Base-by-base conservation (phyloP, 768 basidiomycete genomes). In the Mycena vulgaris region DNA sequence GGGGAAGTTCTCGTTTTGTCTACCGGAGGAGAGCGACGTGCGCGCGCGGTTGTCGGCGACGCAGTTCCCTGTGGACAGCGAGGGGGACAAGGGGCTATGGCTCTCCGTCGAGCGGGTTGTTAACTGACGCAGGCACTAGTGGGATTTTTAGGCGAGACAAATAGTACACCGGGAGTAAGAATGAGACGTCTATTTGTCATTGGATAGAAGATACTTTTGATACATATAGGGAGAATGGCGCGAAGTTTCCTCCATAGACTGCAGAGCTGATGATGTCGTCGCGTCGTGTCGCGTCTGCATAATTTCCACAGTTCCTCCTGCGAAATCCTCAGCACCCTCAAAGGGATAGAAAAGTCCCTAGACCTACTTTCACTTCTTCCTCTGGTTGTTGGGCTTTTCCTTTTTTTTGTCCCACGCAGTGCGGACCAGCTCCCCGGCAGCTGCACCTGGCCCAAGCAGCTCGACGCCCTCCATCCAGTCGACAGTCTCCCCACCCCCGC, bases 401-500 rank as follows among this genome's bases (percentile, higher is more conserved):
- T 69, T 69, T 48, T 69, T 73, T 31, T 49, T 53, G 2, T 67
- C 65, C 39, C 56, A 55, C 4, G 59, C 60, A 16, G 52, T 53
- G 48, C 56, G 61, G 27, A 73, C 55, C 14, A 73, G 58, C 42
- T 70, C 64, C 8, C 72, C 72, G 5, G 66, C 72, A 23, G 23
- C n/a, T 17, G 42, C 25, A 45, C 48, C 49, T 0, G 58, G n/a
- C 19, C 49, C 42, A 7, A 73, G 55, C 39, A 23, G 30, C 58
- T 71, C 75, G 30, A 68, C 53, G 35, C 75, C 78, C n/a, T 79
- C 79, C 81, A 83, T 81, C 81, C 80, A 83, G 66, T 81, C 79
- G 21, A 45, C 42, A 16, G 11, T 19, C 42, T 45, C 5, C 42
- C 42, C 42, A 4, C 21, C 19, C 8, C 42, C 42, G 19, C 78